phyloP scores from a whole-genome alignment of 345 rosid species.

The Leavenworthia alabamica region DNA sequence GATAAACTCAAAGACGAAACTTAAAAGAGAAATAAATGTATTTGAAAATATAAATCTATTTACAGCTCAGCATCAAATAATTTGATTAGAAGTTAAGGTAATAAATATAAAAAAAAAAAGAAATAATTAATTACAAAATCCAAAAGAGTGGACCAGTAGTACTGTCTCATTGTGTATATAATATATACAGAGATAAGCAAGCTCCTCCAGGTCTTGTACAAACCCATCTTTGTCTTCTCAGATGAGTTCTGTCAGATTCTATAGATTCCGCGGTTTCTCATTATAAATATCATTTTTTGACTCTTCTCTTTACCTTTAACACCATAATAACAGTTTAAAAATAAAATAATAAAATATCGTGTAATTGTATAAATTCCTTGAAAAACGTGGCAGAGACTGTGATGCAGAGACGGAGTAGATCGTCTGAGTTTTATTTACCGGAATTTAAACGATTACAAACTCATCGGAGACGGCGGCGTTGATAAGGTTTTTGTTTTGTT shows the following conservation, averaged over 20 bases:
- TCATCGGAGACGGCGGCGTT: constrained; percentile 17
- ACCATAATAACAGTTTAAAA: constrained; percentile 19
- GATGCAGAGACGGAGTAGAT: constrained; percentile 25
- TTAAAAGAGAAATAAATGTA: background rate
- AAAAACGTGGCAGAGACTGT: background rate
- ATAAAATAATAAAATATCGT: no score
- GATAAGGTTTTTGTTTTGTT: constrained; percentile 9
- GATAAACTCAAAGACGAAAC: background rate
- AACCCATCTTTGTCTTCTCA: constrained; percentile 1
- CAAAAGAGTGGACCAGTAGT: constrained; percentile 17
- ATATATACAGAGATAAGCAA: no score
- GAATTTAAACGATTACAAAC: background rate
- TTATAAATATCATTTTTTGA: constrained; percentile 15
- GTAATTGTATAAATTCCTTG: background rate
- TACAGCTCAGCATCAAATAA: constrained; percentile 20
- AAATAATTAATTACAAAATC: background rate
- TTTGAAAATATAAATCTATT: background rate
- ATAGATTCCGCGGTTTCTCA: constrained; percentile 22
- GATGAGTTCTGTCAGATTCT: constrained; percentile 22
- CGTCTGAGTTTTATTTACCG: constrained; percentile 9
- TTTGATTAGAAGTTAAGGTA: constrained; percentile 27
- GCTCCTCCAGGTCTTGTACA: background rate
- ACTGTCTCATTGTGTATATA: background rate
- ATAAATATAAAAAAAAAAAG: background rate
- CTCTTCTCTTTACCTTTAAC: constrained; percentile 17